Base-by-base conservation (phyloP, 176 grass and related monocot species). In the Elaeis guineensis region DNA sequence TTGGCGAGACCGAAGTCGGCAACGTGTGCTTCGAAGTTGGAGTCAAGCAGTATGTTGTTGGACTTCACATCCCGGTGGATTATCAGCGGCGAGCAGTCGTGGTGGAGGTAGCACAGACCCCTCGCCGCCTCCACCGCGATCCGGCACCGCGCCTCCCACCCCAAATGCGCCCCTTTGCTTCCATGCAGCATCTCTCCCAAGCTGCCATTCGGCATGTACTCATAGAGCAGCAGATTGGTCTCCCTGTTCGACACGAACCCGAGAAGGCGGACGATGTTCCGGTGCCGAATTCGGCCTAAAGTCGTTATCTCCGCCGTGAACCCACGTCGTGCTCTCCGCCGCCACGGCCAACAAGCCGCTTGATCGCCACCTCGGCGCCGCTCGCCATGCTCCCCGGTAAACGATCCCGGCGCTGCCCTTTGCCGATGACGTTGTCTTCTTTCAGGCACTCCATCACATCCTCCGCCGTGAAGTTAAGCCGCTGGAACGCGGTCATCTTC, bases 1-100 rank as follows among this genome's bases (percentile, higher is more conserved):
- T 97, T 97, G 25, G 92, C 92, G 11, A 97, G 87, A 52, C 92
- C 92, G 16, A 97, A 97, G 69, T 97, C 92, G 17, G 86, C 92
- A 49, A 97, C 86, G 74, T 97, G 86, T 3, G 92, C 92, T 75
- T 90, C 83, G 54, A 96, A 91, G 0, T 18, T 81, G 2, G 87
- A 85, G 66, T 90, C 90, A 28, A 95, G 90, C 6, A 95, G 73
- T 61, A 95, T 95, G 67, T 95, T 95, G 73, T 95, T 90, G 1
- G 86, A 95, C 80, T 95, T 95, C 29, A 95, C 86, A 59, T 95
- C 90, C 14, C 86, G 66, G 74, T 95, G 90, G 3, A 95, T 76
- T 72, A 95, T 95, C 30, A 53, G 29, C 0, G 90, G 90, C 5
- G 66, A 76, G 76, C 86, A 95, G 83, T 95, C 90, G 3, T 95